Percentiles rank a stretch among this genome's conserved stretches.
Evolutionary conservation across 805 yeast species (phyloP).

Genomic region (Myxozyma nipponensis): DNA sequence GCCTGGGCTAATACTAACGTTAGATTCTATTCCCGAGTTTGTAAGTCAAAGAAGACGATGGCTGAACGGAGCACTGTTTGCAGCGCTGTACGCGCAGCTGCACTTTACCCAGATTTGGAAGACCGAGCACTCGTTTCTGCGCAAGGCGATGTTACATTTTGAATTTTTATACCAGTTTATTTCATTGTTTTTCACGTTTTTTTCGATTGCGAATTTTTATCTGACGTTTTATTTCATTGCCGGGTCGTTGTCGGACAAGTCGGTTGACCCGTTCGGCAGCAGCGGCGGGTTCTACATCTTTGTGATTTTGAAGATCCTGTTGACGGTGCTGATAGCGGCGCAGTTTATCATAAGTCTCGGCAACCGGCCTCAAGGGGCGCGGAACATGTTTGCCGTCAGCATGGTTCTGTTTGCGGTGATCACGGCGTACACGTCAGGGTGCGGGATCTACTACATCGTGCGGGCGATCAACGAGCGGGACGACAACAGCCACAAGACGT

Average conservation of each 20-base stretch:
- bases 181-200: constrained; percentile 80
- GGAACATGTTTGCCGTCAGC: constrained; percentile 62
- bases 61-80: constrained; percentile 97
- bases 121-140: constrained; percentile 74
- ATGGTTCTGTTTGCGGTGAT: constrained; percentile 72
- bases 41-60: constrained; percentile 96
- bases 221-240: constrained; percentile 90
- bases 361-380: constrained; percentile 86
- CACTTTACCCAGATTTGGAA: constrained; percentile 87
- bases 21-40: constrained; percentile 72
- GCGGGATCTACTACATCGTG: constrained; percentile 77
- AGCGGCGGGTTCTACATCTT: constrained; percentile 80
- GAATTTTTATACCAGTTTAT: constrained; percentile 87
- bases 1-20: not conserved
- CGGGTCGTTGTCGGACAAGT: constrained; percentile 62
- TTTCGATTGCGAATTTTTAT: constrained; percentile 87
- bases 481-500: constrained; percentile 42
- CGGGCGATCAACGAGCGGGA: constrained; percentile 44
- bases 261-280: constrained; percentile 39
- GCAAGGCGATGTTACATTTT: constrained; percentile 77
- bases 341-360: constrained; percentile 93
- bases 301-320: constrained; percentile 78
- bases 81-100: constrained; percentile 83
- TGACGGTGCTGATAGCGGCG: constrained; percentile 78
- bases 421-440: constrained; percentile 73